Evolutionary conservation across 257 asterid species (phyloP).

Genomic region (Ilex aquifolium): DNA sequence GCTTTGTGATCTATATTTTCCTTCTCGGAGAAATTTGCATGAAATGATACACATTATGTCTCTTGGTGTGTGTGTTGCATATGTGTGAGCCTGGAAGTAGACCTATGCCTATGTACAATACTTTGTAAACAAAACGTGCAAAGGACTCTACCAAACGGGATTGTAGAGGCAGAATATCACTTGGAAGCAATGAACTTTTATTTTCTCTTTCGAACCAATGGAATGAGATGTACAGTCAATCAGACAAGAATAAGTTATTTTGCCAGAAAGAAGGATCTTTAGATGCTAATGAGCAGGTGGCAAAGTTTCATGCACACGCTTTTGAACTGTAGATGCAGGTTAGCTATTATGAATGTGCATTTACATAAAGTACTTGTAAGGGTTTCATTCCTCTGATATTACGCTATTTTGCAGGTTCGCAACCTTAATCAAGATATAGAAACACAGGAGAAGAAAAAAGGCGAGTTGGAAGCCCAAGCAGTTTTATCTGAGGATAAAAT

Average conservation of each 20-base stretch:
- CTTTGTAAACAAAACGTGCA: too few relatives aligned
- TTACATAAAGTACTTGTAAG: background rate
- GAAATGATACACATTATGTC: too few relatives aligned
- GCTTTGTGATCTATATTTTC: too few relatives aligned
- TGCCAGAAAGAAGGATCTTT: slow-evolving; percentile 25
- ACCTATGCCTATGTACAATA: too few relatives aligned
- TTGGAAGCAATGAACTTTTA: background rate
- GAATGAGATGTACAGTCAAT: too few relatives aligned
- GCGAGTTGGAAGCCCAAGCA: slow-evolving; percentile 24
- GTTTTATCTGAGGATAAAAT: slow-evolving; percentile 30
- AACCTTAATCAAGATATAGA: slow-evolving; percentile 34
- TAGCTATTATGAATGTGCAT: slow-evolving; percentile 3
- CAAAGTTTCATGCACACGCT: slow-evolving; percentile 26
- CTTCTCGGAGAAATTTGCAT: too few relatives aligned
- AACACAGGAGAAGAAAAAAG: slow-evolving; percentile 30
- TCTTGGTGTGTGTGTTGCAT: too few relatives aligned
- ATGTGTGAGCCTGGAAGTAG: too few relatives aligned
- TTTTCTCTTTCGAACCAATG: too few relatives aligned
- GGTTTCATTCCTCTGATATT: background rate
- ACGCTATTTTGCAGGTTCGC: slow-evolving; percentile 29
- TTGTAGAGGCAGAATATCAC: too few relatives aligned
- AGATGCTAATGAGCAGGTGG: slow-evolving; percentile 22
- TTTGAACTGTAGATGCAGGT: slow-evolving; percentile 39
- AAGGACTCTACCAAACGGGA: too few relatives aligned
- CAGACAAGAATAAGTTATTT: background rate